Evolutionary conservation across 768 basidiomycete species (phyloP), one percentile per base, ranked within the genome.

Genomic region (Suillus luteus): DNA sequence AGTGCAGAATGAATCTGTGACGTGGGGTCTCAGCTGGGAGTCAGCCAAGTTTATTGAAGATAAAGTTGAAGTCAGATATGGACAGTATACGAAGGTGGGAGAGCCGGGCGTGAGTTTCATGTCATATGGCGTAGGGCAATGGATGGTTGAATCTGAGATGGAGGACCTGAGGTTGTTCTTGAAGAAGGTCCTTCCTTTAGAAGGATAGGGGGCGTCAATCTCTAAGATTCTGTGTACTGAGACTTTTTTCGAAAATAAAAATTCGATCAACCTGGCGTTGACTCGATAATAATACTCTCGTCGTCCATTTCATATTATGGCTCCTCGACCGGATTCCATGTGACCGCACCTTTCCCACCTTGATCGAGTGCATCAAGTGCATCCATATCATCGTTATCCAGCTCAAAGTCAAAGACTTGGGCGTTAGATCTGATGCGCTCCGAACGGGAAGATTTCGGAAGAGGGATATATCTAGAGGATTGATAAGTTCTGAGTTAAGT

Each of bases 301-400:
- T 24, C 24, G 14, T 38, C 22, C 9, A 19, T 58, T 54, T 54
- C 52, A 58, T 58, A 40, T 46, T 49, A 73, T 17, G 31, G 37
- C 38, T 65, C 63, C 65, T 88, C 81, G 8, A 93, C 84, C 1
- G 93, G 92, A 67, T 96, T 93, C 95, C 93, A 96, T 62, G 83
- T 87, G 55, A 91, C 78, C 0, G 89, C 86, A 6, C 93, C 93
- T 0, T 79, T 81, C 48, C 85, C 81, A 0, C 91, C 94, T 55
- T 81, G 72, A 70, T 96, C 92, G 0, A 95, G 78, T 0, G 74
- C 81, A 70, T 93, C 86, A 0, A 96, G 79, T 24, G 71, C 73
- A 0, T 70, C 67, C 80, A 96, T 85, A 61, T 95, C 93, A 48
- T 83, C 84, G 27, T 72, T 73, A 40, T 76, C 76, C 35, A 96